Conservation (phyloP, 345 rosid species). For the Cardiospermum halicacabum region DNA sequence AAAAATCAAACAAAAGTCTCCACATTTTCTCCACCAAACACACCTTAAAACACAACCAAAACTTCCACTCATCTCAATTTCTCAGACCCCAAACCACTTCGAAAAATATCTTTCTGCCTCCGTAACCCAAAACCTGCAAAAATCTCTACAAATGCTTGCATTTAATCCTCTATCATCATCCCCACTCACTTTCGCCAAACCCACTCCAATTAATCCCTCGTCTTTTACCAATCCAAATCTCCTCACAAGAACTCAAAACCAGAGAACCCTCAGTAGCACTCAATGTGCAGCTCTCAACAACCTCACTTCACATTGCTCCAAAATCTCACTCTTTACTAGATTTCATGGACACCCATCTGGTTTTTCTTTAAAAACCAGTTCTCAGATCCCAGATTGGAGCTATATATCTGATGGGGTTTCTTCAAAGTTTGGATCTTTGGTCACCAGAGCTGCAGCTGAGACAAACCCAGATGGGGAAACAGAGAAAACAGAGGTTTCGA, state of each 20-base stretch:
- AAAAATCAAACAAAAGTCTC: neutral
- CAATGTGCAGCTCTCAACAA: slow-evolving; percentile 26
- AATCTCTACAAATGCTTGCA: slow-evolving; percentile 43
- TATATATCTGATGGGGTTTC: slow-evolving; percentile 23
- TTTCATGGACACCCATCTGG: slow-evolving; percentile 33
- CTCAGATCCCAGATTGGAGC: slow-evolving; percentile 36
- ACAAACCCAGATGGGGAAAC: slow-evolving; percentile 41
- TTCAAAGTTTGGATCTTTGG: slow-evolving; percentile 31
- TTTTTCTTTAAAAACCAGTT: slow-evolving; percentile 22
- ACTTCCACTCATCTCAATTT: neutral
- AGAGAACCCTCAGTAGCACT: slow-evolving; percentile 16
- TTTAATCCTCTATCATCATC: slow-evolving; percentile 42
- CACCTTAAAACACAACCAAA: neutral
- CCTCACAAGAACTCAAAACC: slow-evolving; percentile 28
- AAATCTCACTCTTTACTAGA: slow-evolving; percentile 22
- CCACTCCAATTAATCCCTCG: slow-evolving; percentile 26
- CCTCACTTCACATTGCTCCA: slow-evolving; percentile 16
- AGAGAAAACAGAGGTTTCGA: slow-evolving; percentile 17
- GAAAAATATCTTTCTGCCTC: neutral
- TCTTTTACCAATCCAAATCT: slow-evolving; percentile 30
- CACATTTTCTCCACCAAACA: neutral
- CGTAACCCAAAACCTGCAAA: neutral
- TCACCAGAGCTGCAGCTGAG: slow-evolving; percentile 42
- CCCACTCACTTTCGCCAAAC: slow-evolving; percentile 40
- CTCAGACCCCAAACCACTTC: neutral